These are phyloP conservation scores for Metschnikowia similis DNA, from an alignment of 805 yeast genomes.

Conservation along the genomic window DNA sequence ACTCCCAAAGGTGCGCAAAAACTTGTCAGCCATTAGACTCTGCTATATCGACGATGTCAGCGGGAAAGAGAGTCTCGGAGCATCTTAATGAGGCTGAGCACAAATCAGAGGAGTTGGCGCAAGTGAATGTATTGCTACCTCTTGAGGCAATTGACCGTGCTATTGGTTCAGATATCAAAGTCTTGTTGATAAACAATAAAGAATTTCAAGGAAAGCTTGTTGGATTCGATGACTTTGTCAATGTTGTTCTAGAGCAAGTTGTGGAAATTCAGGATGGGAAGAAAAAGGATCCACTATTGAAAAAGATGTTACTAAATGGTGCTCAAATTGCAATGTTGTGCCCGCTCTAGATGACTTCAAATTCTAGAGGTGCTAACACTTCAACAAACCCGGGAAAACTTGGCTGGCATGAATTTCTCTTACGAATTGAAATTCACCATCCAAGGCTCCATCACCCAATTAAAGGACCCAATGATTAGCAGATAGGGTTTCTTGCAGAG, in stretches of 20 bases:
- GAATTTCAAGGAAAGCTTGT: constrained; percentile 86
- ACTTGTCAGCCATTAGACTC: not conserved
- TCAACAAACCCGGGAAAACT: not conserved
- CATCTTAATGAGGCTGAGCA: not conserved
- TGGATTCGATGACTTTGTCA: constrained; percentile 95
- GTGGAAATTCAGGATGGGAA: constrained; percentile 51
- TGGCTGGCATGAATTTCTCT: not conserved
- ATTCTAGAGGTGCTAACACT: not conserved
- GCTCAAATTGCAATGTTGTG: constrained; percentile 65
- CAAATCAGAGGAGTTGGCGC: not conserved
- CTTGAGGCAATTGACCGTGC: constrained; percentile 85
- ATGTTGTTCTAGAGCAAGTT: constrained; percentile 81
- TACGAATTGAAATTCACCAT: not conserved
- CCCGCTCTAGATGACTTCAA: constrained; percentile 1
- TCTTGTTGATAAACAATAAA: constrained; percentile 55
- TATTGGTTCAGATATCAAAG: constrained; percentile 75
- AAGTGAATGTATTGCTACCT: constrained; percentile 45
- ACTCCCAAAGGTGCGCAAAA: constrained; percentile 1
- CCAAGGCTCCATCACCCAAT: not conserved
- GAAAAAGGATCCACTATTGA: constrained; percentile 39
- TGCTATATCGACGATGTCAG: not conserved
- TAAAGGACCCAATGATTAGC: not conserved
- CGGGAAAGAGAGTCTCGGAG: not conserved
- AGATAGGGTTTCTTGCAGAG: not conserved
- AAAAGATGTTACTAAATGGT: constrained; percentile 67